Evolutionary conservation across 78 protist genomes (phyloP).

Genomic region (Dictyostelium brefeldianum): DNA sequence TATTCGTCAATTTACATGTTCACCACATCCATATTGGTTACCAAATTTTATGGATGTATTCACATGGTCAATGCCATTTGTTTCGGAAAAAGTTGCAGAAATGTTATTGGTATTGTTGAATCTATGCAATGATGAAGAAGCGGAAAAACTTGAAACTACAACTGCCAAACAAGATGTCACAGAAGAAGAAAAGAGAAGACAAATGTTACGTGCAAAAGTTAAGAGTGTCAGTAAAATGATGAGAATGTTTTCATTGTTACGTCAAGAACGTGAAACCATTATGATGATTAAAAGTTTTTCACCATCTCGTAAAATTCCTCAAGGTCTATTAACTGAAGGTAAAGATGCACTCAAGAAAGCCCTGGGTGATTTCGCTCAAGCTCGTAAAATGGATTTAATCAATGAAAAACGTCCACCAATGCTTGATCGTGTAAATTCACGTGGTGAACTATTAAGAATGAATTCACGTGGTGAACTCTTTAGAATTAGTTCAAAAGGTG

Average conservation of each 20-base stretch:
- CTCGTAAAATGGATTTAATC: constrained; percentile 76
- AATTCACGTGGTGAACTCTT: constrained; percentile 72
- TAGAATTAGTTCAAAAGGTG: constrained; percentile 67
- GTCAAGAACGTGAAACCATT: constrained; percentile 95
- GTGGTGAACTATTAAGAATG: constrained; percentile 69
- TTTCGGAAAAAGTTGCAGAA: constrained; percentile 95
- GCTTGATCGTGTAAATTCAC: constrained; percentile 50
- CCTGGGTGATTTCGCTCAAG: constrained; percentile 78
- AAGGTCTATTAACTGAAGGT: constrained; percentile 92
- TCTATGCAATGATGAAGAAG: constrained; percentile 90
- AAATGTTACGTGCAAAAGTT: constrained; percentile 84
- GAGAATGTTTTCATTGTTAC: constrained; percentile 86
- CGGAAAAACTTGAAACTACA: constrained; percentile 61
- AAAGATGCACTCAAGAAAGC: constrained; percentile 67
- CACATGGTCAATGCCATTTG: constrained; percentile 99
- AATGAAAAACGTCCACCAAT: constrained; percentile 83
- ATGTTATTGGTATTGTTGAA: constrained; percentile 52
- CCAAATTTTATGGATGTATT: constrained; percentile 99
- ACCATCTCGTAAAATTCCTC: constrained; percentile 88
- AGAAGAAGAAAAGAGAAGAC: constrained; percentile 84
- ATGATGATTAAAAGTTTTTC: constrained; percentile 93
- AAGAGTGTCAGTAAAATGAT: constrained; percentile 88
- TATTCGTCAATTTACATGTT: constrained; percentile 96
- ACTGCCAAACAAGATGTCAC: background rate
- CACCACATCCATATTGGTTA: constrained; percentile 98